Base-by-base conservation (phyloP, 495 filamentous ascomycete genomes). In the Neurospora sp. region DNA sequence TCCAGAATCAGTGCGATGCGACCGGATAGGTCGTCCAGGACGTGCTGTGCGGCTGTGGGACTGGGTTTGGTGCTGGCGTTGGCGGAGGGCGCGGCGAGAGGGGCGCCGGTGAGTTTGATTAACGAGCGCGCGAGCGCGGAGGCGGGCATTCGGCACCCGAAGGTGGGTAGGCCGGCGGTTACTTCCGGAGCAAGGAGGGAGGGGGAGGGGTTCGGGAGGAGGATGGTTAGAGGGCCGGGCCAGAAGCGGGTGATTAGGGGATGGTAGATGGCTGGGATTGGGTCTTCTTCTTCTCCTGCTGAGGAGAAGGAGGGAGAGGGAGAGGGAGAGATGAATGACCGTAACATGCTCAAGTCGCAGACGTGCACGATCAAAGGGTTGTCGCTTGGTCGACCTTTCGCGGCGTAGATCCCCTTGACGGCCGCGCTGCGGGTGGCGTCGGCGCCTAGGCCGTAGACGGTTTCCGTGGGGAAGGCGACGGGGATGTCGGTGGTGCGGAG, bases 381-480 rank as follows among this genome's bases (percentile, higher is more conserved):
- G 81, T 99, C 96, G 6, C 89, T 90, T 19, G 96, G 96, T 66
- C 96, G 84, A 70, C 92, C 91, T 82, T 99, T 99, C 9, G 94
- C 94, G 19, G 86, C 84, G 82, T 94, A 99, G 77, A 99, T 99
- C 7, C 92, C 93, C 73, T 87, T 87, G n/a, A 98, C 95, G n/a
- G 95, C 91, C 43, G 82, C 84, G 75, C 71, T 73, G 78, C 92
- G 88, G 38, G 94, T 98, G 7, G 96, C 96, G 84, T 98, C 96
- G 24, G 95, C 96, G 69, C 94, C 96, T 17, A 99, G 86, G 3
- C 96, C 96, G 81, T 99, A 99, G 11, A 99, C 96, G 7, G 96
- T 99, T 83, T 99, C 96, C 0, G 96, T 99, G 6, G 96, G 96
- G 79, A 99, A 99, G 10, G 93, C 96, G 54, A 99, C 92, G 21